These are phyloP conservation scores for Phytophthora palmivora DNA, from an alignment of 352 stramenopile species.

Conservation along the genomic window DNA sequence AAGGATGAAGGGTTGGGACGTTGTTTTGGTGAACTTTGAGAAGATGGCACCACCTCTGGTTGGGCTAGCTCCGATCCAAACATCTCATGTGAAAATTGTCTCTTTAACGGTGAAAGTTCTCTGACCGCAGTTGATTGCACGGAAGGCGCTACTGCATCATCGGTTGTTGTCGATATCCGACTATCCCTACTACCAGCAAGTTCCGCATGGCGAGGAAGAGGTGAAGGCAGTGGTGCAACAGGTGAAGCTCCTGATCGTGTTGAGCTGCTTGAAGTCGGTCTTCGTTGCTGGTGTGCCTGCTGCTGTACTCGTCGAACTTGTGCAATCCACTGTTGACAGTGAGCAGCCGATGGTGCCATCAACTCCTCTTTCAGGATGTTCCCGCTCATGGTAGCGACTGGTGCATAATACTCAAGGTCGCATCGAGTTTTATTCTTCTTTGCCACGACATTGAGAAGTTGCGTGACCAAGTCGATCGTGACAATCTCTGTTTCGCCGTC, in stretches of 20 bases:
- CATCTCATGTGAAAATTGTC: slow-evolving; percentile 23
- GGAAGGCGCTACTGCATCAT: slow-evolving; percentile 1
- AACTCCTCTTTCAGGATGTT: slow-evolving; percentile 55
- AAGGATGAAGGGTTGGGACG: slow-evolving; percentile 14
- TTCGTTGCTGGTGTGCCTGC: slow-evolving; percentile 41
- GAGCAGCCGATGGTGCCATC: slow-evolving; percentile 72
- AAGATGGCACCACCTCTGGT: slow-evolving; percentile 5
- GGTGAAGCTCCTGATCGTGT: slow-evolving; percentile 20
- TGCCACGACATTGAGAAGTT: slow-evolving; percentile 52
- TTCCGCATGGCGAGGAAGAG: slow-evolving; percentile 4
- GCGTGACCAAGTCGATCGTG: slow-evolving; percentile 50
- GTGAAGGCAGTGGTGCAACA: slow-evolving; percentile 30
- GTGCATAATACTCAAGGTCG: slow-evolving; percentile 51
- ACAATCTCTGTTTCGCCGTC: slow-evolving; percentile 20
- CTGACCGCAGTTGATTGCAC: slow-evolving; percentile 1
- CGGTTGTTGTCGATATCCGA: slow-evolving; percentile 3
- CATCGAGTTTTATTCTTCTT: slow-evolving; percentile 75
- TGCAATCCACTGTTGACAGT: slow-evolving; percentile 70
- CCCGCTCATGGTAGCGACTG: slow-evolving; percentile 17
- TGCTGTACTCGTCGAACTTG: slow-evolving; percentile 51
- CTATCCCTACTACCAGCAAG: slow-evolving; percentile 16
- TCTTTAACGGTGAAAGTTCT: slow-evolving; percentile 24
- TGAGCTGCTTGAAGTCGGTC: slow-evolving; percentile 19
- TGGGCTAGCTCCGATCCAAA: slow-evolving; percentile 25
- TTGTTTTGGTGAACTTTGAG: slow-evolving; percentile 4